Base-by-base conservation (phyloP, 2,329 filamentous ascomycete genomes). In the Stagonosporopsis tanaceti region DNA sequence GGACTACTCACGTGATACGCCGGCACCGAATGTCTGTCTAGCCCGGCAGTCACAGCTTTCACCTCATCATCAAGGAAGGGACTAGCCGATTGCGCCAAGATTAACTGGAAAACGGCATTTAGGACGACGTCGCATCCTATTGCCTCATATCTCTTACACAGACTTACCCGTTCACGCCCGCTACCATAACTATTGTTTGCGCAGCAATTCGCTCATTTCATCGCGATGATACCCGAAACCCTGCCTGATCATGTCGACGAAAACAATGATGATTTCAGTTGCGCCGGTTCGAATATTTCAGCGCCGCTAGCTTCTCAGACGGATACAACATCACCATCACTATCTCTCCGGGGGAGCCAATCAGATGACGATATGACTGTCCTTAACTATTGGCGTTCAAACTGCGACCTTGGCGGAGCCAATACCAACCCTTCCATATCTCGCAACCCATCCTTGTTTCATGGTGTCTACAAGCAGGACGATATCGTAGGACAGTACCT, bases 401-500 rank as follows among this genome's bases (percentile, higher is more conserved):
- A 15, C 28, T 14, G 17, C 2, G 14, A 11, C 15, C 28, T 22
- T 5, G 8, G 11, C 9, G 28, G 2, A 4, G 1, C 2, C 9
- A 15, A 34, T 4, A 8, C 17, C 28, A 20, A 22, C 1, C 7
- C 7, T 4, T 11, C 5, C n/a, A 45, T 3, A 14, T 4, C 5
- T 14, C 4, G 20, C 4, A n/a, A 5, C 7, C n/a, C 9, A 24
- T 11, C 27, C 2, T 40, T 47, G 15, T 47, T 42, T 9, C 24
- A 38, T 6, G 48, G 42, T 2, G 22, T 44, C 6, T 22, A 52
- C 32, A 20, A 24, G 6, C 42, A 44, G 20, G 38, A 57, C 25
- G 47, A 52, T 22, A 15, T 46, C 6, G 47, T 52, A 1, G 54
- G 47, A 42, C 48, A 39, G 11, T 57, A 52, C 11, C 47, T 57